These are phyloP conservation scores for Xylaria sp. DNA, from an alignment of 2,329 filamentous ascomycete genomes.

Conservation along the genomic window DNA sequence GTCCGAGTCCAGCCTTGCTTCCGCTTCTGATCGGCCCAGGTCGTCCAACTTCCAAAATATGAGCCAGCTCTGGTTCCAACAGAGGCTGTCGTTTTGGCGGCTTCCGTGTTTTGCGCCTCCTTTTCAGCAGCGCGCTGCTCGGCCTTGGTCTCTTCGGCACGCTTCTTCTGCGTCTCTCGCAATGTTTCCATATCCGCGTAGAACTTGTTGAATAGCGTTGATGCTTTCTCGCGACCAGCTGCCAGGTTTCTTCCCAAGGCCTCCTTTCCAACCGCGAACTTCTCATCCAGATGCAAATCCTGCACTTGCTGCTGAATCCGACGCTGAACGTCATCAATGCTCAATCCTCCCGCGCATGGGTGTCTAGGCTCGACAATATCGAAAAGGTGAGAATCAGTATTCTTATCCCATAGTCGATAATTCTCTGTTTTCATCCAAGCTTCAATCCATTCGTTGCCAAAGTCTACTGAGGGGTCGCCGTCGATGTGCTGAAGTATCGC, in stretches of 20 bases:
- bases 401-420: conserved; percentile 77
- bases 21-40: conserved; percentile 70
- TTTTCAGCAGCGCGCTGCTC: conserved; percentile 24
- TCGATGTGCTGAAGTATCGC: conserved; percentile 62
- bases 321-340: conserved; percentile 89
- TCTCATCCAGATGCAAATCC: conserved; percentile 88
- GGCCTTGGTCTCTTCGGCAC: conserved; percentile 49
- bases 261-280: conserved; percentile 76
- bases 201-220: conserved; percentile 76
- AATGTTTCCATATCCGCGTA: conserved; percentile 86
- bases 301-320: conserved; percentile 86
- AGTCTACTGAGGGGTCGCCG: conserved; percentile 80
- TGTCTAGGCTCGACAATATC: conserved; percentile 91
- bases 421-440: conserved; percentile 86
- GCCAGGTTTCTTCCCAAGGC: conserved; percentile 84
- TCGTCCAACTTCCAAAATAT: conserved; percentile 64
- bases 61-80: conserved; percentile 54
- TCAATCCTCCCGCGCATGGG: conserved; percentile 86
- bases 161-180: conserved; percentile 65
- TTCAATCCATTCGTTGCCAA: conserved; percentile 78
- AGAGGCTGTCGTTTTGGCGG: conserved; percentile 41
- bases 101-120: conserved; percentile 31
- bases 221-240: conserved; percentile 81
- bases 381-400: conserved; percentile 83
- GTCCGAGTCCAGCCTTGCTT: conserved; percentile 44